Conservation (phyloP, 257 asterid genomes). For the Rauvolfia tetraphylla region DNA sequence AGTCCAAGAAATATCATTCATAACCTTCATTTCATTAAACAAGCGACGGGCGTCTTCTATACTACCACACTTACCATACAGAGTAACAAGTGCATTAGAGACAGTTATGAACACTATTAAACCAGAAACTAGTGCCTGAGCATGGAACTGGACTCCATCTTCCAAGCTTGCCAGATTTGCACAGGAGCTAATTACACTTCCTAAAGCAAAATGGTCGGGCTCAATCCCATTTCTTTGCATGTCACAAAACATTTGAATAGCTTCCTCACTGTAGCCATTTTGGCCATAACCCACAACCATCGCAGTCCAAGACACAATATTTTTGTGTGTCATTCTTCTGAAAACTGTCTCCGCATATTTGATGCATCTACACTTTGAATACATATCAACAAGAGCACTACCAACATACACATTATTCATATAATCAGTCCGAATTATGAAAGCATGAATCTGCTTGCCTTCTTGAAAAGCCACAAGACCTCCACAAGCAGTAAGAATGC, state of each 20-base stretch:
- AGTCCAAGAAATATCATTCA: slow-evolving; percentile 89
- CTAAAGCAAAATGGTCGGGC: slow-evolving; percentile 70
- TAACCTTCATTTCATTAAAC: slow-evolving; percentile 54
- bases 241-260: slow-evolving; percentile 55
- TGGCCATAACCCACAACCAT: slow-evolving; percentile 94
- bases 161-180: slow-evolving; percentile 90
- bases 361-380: slow-evolving; percentile 70
- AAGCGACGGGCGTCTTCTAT: slow-evolving; percentile 56
- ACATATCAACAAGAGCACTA: slow-evolving; percentile 89
- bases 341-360: slow-evolving; percentile 65
- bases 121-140: slow-evolving; percentile 66
- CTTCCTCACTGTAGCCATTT: slow-evolving; percentile 86
- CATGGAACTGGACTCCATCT: slow-evolving; percentile 90
- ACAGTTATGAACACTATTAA: slow-evolving; percentile 62
- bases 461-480: slow-evolving; percentile 49
- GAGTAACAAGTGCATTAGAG: slow-evolving; percentile 77
- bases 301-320: slow-evolving; percentile 91
- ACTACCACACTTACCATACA: slow-evolving; percentile 83
- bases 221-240: slow-evolving; percentile 64
- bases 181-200: slow-evolving; percentile 90
- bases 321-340: slow-evolving; percentile 50
- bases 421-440: slow-evolving; percentile 50
- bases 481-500: slow-evolving; percentile 83
- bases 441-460: slow-evolving; percentile 85
- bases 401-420: slow-evolving; percentile 68